Base-by-base conservation (phyloP, 2,329 filamentous ascomycete species). In the Colletotrichum tropicale region DNA sequence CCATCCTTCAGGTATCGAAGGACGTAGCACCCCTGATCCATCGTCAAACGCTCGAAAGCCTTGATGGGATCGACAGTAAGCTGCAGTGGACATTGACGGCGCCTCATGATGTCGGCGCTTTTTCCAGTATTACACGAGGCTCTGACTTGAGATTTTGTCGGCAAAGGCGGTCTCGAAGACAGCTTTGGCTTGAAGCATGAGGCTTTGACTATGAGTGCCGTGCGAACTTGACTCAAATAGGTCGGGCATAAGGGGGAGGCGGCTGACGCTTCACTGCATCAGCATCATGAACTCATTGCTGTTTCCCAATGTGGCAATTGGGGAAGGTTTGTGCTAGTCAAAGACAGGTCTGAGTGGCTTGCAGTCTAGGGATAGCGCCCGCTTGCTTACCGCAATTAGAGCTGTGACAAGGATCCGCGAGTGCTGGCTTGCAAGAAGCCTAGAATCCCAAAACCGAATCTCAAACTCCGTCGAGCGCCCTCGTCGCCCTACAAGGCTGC, bases 101-200 rank as follows among this genome's bases (percentile, higher is more conserved):
- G 43, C 43, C n/a, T 21, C 43, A 52, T 21, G n/a, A 52, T 52
- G n/a, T 21, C 43, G 43, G 43, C 43, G n/a, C 43, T 52, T 52
- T n/a, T 52, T 52, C n/a, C n/a, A 52, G 43, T 21, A 52, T 52
- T 52, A 21, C n/a, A 58, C 8, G 55, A 58, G 55, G 55, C 64
- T 62, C 68, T 65, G 36, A 73, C 52, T 55, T 69, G 65, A 28
- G 67, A 73, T n/a, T 43, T 65, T 21, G 64, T 73, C 52, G 69
- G 52, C 30, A 32, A 13, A 64, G 70, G 21, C 71, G 66, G 66
- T 67, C n/a, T 21, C n/a, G 43, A 21, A 52, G 43, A 52, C n/a
- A 21, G 10, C 43, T 21, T 52, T 21, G 43, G n/a, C 43, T 52
- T 52, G 43, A 21, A 21, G 43, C n/a, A 68, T 24, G 43, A 21